Evolutionary conservation across 2,329 filamentous ascomycete species (phyloP), one percentile per base, ranked within the genome.

Genomic region (Monosporascus sp.): DNA sequence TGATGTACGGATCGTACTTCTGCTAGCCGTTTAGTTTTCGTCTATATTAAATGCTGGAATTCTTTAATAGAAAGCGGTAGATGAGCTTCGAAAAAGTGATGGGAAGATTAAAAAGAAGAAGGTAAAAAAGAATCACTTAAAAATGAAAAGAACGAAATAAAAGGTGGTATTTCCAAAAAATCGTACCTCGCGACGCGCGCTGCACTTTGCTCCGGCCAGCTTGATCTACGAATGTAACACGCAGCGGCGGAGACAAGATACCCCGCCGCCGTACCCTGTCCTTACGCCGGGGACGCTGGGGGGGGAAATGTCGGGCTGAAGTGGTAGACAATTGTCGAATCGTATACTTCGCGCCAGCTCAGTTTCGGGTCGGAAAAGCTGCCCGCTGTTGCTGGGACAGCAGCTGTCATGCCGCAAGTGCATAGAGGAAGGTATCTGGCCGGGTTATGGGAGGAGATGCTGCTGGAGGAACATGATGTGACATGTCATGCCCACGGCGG

Each of bases 81-180:
- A n/a, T n/a, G n/a, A n/a, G n/a, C n/a, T n/a, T n/a, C n/a, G n/a
- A n/a, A n/a, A n/a, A n/a, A n/a, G n/a, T n/a, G n/a, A n/a, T n/a
- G n/a, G n/a, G n/a, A n/a, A n/a, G n/a, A n/a, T n/a, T n/a, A n/a
- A n/a, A n/a, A n/a, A n/a, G n/a, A n/a, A n/a, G n/a, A n/a, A n/a
- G n/a, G n/a, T n/a, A n/a, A n/a, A n/a, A n/a, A n/a, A n/a, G n/a
- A n/a, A n/a, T n/a, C n/a, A n/a, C n/a, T n/a, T n/a, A n/a, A n/a
- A n/a, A n/a, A n/a, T n/a, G n/a, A n/a, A n/a, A n/a, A n/a, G n/a
- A n/a, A n/a, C n/a, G n/a, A n/a, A n/a, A n/a, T n/a, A 52, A 54
- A 3, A 54, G 54, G 3, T 57, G 56, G 56, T 58, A 52, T 39
- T 58, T 58, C 31, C 54, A n/a, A 58, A 17, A 54, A 57, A 37